Evolutionary conservation across 306 rosid species (phyloP).

Genomic region (Spatholobus suberectus): DNA sequence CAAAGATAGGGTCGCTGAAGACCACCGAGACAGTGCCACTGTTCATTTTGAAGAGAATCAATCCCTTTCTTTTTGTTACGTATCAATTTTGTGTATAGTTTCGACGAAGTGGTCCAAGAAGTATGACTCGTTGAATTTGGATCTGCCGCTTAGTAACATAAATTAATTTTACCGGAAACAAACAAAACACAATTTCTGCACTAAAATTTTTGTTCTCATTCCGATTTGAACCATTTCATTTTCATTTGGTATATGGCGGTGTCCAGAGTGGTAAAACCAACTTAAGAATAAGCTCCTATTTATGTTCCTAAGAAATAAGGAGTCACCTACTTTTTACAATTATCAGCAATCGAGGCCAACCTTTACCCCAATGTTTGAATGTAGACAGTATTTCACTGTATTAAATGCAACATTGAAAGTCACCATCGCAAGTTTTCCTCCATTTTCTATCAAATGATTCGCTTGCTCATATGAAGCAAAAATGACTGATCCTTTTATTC

Average conservation of each 20-base stretch:
- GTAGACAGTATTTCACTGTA: not conserved
- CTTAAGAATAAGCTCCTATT: not conserved
- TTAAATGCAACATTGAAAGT: not conserved
- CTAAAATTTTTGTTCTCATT: not conserved
- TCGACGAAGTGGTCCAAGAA: too few species aligned
- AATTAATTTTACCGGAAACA: not conserved
- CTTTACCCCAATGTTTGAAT: not conserved
- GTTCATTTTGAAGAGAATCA: not conserved
- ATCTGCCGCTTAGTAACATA: not conserved
- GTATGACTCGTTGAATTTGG: not conserved
- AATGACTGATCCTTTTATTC: conserved; percentile 44
- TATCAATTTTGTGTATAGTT: not conserved
- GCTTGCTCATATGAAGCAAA: not conserved
- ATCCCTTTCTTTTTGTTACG: not conserved
- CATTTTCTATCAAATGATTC: not conserved
- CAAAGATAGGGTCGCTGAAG: not conserved
- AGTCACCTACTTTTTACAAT: not conserved
- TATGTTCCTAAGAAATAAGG: not conserved
- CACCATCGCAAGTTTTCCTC: not conserved
- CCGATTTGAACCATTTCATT: not conserved
- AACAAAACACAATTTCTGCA: not conserved
- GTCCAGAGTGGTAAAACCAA: not conserved
- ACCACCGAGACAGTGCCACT: not conserved
- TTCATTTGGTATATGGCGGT: not conserved
- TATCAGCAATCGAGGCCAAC: not conserved